Evolutionary conservation across 257 asterid genomes (phyloP).

Genomic region (Lavandula angustifolia): DNA sequence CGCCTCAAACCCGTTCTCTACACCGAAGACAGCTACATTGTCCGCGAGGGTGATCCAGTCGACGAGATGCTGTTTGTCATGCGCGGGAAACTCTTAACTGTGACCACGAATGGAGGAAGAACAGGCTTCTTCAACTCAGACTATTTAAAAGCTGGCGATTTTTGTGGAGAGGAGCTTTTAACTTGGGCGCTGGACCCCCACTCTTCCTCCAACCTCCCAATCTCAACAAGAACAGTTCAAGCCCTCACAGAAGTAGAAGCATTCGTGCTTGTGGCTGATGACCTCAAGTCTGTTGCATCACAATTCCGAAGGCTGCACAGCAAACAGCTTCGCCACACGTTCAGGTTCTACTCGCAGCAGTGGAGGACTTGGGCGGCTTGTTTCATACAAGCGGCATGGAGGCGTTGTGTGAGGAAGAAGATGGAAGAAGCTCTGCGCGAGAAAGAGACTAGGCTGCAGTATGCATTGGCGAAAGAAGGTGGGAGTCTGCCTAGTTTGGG

Average conservation of each 20-base stretch:
- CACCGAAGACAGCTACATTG: conserved; percentile 76
- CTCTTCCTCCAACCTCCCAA: conserved; percentile 73
- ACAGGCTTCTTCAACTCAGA: conserved; percentile 79
- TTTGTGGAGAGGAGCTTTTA: conserved; percentile 97
- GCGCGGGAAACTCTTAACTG: conserved; percentile 70
- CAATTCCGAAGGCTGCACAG: conserved; percentile 86
- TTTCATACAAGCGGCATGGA: conserved; percentile 87
- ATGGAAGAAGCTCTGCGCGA: conserved; percentile 70
- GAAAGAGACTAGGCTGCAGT: conserved; percentile 67
- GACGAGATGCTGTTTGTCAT: conserved; percentile 84
- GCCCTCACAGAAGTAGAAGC: conserved; percentile 88
- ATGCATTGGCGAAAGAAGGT: conserved; percentile 64
- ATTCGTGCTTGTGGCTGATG: conserved; percentile 80
- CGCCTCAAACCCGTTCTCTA: conserved; percentile 77
- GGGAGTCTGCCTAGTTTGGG: conserved; percentile 73
- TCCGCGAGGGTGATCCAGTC: conserved; percentile 93
- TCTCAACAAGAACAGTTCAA: conserved; percentile 82
- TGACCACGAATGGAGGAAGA: conserved; percentile 86
- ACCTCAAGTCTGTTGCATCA: conserved; percentile 76
- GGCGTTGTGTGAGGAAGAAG: conserved; percentile 66
- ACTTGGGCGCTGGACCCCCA: conserved; percentile 93
- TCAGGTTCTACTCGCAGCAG: conserved; percentile 83
- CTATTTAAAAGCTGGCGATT: conserved; percentile 72
- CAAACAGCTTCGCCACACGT: conserved; percentile 84
- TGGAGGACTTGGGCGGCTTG: conserved; percentile 99